Base-by-base conservation (phyloP, 176 grass and related monocot species). In the Oryza australiensis region DNA sequence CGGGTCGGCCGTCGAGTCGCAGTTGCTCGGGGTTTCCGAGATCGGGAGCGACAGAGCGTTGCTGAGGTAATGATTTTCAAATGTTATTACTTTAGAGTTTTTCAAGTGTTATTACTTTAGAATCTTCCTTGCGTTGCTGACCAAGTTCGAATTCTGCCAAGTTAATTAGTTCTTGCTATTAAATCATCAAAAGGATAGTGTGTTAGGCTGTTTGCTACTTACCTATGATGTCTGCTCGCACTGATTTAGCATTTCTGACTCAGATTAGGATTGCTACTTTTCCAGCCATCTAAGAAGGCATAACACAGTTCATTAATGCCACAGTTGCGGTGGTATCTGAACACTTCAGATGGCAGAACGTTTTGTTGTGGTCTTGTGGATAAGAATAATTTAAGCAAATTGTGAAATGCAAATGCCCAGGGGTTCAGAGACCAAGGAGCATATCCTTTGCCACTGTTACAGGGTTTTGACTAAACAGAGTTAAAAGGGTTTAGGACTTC, bases 11-110 rank as follows among this genome's bases (percentile, higher is more conserved):
- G 26, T 74, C 26, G 76, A 85, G 4, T 60, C 34, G 15, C 59
- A 7, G 18, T 60, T 60, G 22, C 20, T 60, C 55, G 71, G 62
- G 32, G 30, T 46, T 46, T 38, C 57, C 37, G 80, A 88, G 40
- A 26, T 28, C 20, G 80, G 70, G 41, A 70, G 77, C 27, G 72
- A 94, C 40, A 83, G 77, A 67, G 3, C 55, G 33, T 85, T 89
- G 30, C 78, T 30, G 22, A 92, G 93, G 93, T 94, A 60, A 83
- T 72, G 30, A 0, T 7, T 26, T 48, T 42, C 59, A 49, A 34
- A 0, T 20, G 0, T 18, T 42, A 29, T 2, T 43, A 46, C 43
- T 46, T 46, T 12, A 46, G 43, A 46, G 10, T 46, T 40, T 40
- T 40, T 40, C 38, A 40, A 40, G 5, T 41, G 7, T n/a, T 82